Evolutionary conservation across 768 basidiomycete genomes (phyloP), one percentile per base, ranked within the genome.

Genomic region (Sarcodon aspratus): DNA sequence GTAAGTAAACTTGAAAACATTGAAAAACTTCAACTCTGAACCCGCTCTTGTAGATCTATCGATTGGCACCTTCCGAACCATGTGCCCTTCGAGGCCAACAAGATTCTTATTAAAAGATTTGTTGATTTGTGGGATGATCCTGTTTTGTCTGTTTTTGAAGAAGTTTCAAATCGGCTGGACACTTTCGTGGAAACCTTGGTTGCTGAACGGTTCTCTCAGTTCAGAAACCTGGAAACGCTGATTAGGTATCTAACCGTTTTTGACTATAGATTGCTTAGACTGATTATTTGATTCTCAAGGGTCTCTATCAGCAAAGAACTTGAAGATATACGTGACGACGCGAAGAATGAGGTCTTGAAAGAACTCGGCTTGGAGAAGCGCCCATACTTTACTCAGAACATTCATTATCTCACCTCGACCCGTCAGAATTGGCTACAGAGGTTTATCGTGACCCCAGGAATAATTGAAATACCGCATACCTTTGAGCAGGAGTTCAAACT

Each of bases 401-500:
- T 31, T 9, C 57, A 57, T 27, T 59, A 63, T 38, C 54, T 60
- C 21, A 33, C 47, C 6, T 15, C 52, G 1, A 48, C 52, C 27
- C 53, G 55, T 15, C 51, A 54, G 33, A 56, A 52, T 33, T 61
- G 52, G 50, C 54, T 62, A 36, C 46, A 1, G 27, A 40, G 13
- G 32, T 17, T 9, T 34, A 13, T 9, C 40, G 40, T 15, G 50
- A 45, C 1, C 21, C 33, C 3, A 11, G 10, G 1, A 13, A 32
- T n/a, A n/a, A n/a, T n/a, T n/a, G n/a, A 18, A 31, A 15, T 13
- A 36, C 12, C 1, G 40, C 13, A 12, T 27, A 36, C 50, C 12
- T 70, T 60, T 50, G 62, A 66, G 36, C 68, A 72, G 11, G 80
- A 76, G 45, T 48, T 80, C 11, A 51, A 56, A 2, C 68, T 80